Evolutionary conservation across 345 rosid genomes (phyloP).

Genomic region (Excoecaria cochinchinensis): DNA sequence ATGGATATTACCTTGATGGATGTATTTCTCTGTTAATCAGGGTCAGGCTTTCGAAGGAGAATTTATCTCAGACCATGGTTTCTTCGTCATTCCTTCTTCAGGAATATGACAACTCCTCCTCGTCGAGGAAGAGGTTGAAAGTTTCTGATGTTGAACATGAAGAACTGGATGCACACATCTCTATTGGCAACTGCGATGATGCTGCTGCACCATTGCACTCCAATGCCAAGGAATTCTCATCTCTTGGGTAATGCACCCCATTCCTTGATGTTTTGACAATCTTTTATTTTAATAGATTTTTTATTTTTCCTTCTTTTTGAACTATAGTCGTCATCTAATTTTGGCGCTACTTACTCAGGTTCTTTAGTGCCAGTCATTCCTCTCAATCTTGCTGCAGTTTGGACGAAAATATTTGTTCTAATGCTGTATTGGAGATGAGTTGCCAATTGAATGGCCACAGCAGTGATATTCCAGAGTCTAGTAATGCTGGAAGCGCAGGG

Average conservation of each 20-base stretch:
- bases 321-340: constrained; percentile 3
- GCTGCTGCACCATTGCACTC: constrained; percentile 23
- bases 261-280: background rate
- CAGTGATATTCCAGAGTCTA: constrained; percentile 45
- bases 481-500: constrained; percentile 41
- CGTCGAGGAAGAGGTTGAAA: constrained; percentile 41
- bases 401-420: constrained; percentile 38
- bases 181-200: constrained; percentile 33
- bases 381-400: constrained; percentile 35
- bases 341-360: constrained; percentile 30
- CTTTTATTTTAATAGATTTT: background rate
- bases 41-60: constrained; percentile 6
- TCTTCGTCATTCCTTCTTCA: constrained; percentile 35
- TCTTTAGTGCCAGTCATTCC: constrained; percentile 25
- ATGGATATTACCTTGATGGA: background rate
- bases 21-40: background rate
- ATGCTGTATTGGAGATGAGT: constrained; percentile 45
- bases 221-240: constrained; percentile 31
- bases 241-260: constrained; percentile 35
- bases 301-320: background rate
- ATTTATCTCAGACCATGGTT: constrained; percentile 44
- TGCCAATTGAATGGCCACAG: constrained; percentile 63
- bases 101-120: constrained; percentile 14
- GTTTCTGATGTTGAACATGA: constrained; percentile 27
- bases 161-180: constrained; percentile 22